Evolutionary conservation across 1,139 yeast species (phyloP).

Genomic region (Lipomyces yarrowii): DNA sequence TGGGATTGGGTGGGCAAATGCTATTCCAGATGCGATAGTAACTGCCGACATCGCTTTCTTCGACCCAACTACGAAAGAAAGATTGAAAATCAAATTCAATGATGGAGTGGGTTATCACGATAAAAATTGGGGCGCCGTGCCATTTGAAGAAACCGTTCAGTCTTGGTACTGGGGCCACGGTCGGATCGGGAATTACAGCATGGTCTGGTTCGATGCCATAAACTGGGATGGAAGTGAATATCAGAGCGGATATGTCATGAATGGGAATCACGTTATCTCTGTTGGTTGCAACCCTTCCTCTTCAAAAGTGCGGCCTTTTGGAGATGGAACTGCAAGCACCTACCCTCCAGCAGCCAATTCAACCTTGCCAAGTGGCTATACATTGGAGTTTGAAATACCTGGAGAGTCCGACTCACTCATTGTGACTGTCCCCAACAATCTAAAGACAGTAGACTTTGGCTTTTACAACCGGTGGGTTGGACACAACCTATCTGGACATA

Average conservation of each 20-base stretch:
- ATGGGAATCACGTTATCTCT: background rate
- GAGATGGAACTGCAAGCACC: background rate
- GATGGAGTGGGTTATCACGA: constrained; percentile 14
- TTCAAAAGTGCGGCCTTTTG: background rate
- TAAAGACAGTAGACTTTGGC: background rate
- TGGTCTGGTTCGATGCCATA: constrained; percentile 10
- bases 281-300: background rate
- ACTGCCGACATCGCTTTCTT: background rate
- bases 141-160: background rate
- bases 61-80: background rate
- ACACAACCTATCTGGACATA: background rate
- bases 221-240: background rate
- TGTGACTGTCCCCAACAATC: background rate
- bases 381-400: background rate
- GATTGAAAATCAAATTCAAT: background rate
- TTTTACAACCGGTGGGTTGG: background rate
- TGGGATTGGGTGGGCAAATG: constrained; percentile 16
- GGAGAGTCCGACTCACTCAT: background rate
- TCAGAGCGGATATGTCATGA: constrained; percentile 4
- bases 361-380: background rate
- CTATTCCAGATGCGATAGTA: constrained; percentile 12
- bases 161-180: constrained; percentile 18
- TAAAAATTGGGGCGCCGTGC: constrained; percentile 14
- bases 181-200: constrained; percentile 8
- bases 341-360: background rate